Evolutionary conservation across 768 basidiomycete species (phyloP), one percentile per base, ranked within the genome.

Genomic region (Pleurotus platypus): DNA sequence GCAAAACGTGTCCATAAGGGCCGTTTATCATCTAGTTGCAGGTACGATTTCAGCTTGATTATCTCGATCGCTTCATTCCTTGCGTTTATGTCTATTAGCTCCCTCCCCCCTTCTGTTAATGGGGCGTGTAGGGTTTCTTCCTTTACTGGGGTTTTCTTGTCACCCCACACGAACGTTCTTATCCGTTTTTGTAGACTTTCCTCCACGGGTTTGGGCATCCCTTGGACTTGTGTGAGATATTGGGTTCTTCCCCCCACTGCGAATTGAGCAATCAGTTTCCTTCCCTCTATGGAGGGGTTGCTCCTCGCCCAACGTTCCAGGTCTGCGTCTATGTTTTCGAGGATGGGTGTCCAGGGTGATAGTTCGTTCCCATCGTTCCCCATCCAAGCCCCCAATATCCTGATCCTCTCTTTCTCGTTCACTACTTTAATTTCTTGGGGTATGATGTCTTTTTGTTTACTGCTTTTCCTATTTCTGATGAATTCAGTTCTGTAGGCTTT

Each of bases 151-250:
- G 57, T 55, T 15, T 45, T 46, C 11, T 38, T 26, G 0, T 62
- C 57, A 2, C 59, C 56, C 68, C 67, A 74, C 2, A 75, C 60
- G 27, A 73, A 75, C 2, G 64, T 56, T 1, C 60, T n/a, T 3
- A 66, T 64, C 3, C 26, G 60, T 35, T 62, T 66, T n/a, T 55
- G 18, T 0, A 75, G 55, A n/a, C n/a, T n/a, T n/a, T n/a, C n/a
- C n/a, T n/a, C n/a, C n/a, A n/a, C n/a, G n/a, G n/a, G n/a, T n/a
- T n/a, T 49, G 0, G 74, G 74, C 74, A 77, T 76, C 0, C 71
- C 72, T 58, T 77, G 73, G 0, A 72, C 72, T 40, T 62, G 47
- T 0, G 71, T 66, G 0, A 69, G 58, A 62, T 72, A 78, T 53
- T 76, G 73, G 0, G 75, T 74, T 37, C 63, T 63, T 0, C 72